Evolutionary conservation across 2,329 filamentous ascomycete species (phyloP).

Genomic region (Pseudonectria foliicola): DNA sequence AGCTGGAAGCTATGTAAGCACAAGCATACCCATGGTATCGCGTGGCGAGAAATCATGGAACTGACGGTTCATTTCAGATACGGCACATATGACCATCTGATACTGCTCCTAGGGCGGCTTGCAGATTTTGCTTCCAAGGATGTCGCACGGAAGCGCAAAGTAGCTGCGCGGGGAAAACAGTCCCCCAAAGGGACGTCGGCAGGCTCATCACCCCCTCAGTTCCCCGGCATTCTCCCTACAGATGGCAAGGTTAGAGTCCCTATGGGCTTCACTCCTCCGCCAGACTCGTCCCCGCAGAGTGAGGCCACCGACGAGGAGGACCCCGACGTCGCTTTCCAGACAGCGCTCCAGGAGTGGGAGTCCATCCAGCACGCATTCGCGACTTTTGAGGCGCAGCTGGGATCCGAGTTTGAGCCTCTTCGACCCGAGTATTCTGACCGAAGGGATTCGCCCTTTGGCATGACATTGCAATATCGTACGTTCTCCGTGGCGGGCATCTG

Average conservation of each 20-base stretch:
- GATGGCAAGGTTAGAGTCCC: constrained; percentile 43
- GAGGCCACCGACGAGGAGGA: constrained; percentile 46
- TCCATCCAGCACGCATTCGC: constrained; percentile 65
- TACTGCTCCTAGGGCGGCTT: constrained; percentile 73
- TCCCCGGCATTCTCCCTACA: constrained; percentile 50
- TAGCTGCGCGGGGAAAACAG: constrained; percentile 29
- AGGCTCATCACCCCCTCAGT: constrained; percentile 33
- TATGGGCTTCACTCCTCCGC: constrained; percentile 47
- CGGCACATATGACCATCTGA: constrained; percentile 81
- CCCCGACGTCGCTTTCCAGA: constrained; percentile 56
- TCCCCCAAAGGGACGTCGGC: constrained; percentile 18
- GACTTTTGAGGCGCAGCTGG: constrained; percentile 57
- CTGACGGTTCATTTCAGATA: constrained; percentile 49
- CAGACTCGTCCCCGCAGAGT: constrained; percentile 35
- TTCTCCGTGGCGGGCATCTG: constrained; percentile 84
- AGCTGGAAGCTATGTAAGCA: constrained; percentile 62
- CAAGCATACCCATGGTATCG: neutral
- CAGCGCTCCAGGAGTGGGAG: constrained; percentile 74
- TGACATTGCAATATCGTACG: constrained; percentile 72
- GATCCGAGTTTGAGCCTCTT: constrained; percentile 69
- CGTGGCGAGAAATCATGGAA: neutral
- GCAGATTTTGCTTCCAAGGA: constrained; percentile 74
- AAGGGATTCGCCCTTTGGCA: constrained; percentile 69
- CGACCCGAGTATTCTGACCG: constrained; percentile 57
- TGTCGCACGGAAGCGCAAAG: constrained; percentile 67